Evolutionary conservation across 1,284 basidiomycete genomes (phyloP).

Genomic region (Boletus semigastroideus): DNA sequence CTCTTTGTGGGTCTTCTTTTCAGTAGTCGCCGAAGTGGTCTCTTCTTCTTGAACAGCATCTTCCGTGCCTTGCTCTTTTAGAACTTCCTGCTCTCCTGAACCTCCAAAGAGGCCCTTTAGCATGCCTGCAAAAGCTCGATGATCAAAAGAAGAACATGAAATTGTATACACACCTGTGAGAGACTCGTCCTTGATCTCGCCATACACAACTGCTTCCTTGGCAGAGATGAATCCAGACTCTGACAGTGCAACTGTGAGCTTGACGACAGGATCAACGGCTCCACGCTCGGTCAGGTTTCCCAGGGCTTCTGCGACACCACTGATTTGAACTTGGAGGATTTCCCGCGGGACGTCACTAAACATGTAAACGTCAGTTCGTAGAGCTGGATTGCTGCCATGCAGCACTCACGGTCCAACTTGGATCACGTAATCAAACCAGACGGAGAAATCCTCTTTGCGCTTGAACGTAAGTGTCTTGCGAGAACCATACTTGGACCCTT

Average conservation of each 20-base stretch:
- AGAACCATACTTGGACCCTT: conserved; percentile 69
- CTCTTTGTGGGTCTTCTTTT: conserved; percentile 40
- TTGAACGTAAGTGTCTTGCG: conserved; percentile 84
- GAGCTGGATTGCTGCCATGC: not conserved
- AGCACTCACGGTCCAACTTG: conserved; percentile 50
- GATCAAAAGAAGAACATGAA: conserved; percentile 1
- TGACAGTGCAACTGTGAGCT: conserved; percentile 78
- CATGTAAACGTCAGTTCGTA: conserved; percentile 4
- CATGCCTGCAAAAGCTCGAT: conserved; percentile 51
- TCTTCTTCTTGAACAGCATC: conserved; percentile 24
- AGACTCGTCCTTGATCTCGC: conserved; percentile 77
- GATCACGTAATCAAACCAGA: conserved; percentile 72
- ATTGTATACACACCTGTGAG: conserved; percentile 54
- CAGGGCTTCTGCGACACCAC: conserved; percentile 69
- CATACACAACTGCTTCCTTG: conserved; percentile 70
- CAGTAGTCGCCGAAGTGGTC: conserved; percentile 27
- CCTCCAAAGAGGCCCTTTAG: conserved; percentile 82
- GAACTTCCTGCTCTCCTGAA: conserved; percentile 27
- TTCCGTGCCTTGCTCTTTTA: conserved; percentile 20
- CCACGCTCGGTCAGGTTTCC: conserved; percentile 74
- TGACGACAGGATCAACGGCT: conserved; percentile 72
- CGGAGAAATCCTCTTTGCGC: conserved; percentile 73
- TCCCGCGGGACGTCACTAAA: conserved; percentile 63
- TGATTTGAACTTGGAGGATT: conserved; percentile 67
- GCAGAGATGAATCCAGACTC: conserved; percentile 84